Conservation (phyloP, 805 yeast species). For the Candida arabinofermentans region DNA sequence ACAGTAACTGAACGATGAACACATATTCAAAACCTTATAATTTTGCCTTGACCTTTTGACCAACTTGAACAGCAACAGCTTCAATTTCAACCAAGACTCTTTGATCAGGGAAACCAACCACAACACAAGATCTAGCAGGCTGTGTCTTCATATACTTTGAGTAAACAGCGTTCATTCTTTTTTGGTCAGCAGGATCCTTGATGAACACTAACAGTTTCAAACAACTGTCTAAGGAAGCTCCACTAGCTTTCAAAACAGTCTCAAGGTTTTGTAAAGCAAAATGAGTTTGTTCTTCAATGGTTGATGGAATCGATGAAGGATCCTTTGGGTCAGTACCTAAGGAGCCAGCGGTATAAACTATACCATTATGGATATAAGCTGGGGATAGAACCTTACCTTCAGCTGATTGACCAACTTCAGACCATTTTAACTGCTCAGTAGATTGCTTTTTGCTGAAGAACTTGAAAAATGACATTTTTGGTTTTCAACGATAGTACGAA, state of each 20-base stretch:
- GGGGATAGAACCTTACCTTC: slow-evolving; percentile 1
- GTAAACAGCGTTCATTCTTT: slow-evolving; percentile 43
- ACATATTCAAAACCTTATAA: slow-evolving; percentile 9
- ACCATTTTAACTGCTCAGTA: slow-evolving; percentile 43
- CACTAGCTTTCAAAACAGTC: slow-evolving; percentile 39
- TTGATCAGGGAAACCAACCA: slow-evolving; percentile 48
- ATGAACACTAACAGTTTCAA: slow-evolving; percentile 49
- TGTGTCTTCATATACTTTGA: slow-evolving; percentile 40
- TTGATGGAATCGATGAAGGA: slow-evolving; percentile 31
- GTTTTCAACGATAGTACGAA: too few species aligned
- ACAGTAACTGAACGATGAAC: background rate
- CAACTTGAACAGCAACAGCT: slow-evolving; percentile 31
- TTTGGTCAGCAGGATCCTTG: slow-evolving; percentile 38
- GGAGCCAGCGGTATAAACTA: slow-evolving; percentile 28
- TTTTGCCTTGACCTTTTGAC: slow-evolving; percentile 21
- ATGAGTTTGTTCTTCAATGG: slow-evolving; percentile 43
- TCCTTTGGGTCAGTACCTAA: slow-evolving; percentile 32
- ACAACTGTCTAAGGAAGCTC: slow-evolving; percentile 42
- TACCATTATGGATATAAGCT: slow-evolving; percentile 3
- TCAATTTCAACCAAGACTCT: slow-evolving; percentile 50
- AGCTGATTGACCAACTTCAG: slow-evolving; percentile 1
- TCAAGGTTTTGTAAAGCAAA: slow-evolving; percentile 41
- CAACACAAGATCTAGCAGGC: slow-evolving; percentile 53
- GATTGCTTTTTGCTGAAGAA: slow-evolving; percentile 36
- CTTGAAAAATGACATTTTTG: background rate